Evolutionary conservation across 2,329 filamentous ascomycete genomes (phyloP).

Genomic region (Beauveria pseudobassiana): DNA sequence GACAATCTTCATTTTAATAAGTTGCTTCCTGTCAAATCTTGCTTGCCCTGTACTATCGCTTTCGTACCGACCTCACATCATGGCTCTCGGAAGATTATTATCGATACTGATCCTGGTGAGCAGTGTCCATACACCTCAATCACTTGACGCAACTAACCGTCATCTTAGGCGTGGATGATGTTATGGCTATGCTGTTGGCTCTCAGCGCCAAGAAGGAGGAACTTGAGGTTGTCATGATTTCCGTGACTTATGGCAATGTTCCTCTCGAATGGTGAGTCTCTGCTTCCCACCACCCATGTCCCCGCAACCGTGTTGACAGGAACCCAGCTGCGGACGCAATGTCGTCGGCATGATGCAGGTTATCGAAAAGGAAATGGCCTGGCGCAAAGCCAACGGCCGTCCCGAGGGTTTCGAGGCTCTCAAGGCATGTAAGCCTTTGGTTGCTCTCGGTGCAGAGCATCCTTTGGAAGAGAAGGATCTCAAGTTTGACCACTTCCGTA

Average conservation of each 20-base stretch:
- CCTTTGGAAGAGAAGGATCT: conserved; percentile 77
- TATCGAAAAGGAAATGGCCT: conserved; percentile 79
- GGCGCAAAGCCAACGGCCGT: conserved; percentile 64
- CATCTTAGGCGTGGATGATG: conserved; percentile 74
- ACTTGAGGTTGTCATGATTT: conserved; percentile 76
- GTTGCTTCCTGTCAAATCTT: neutral
- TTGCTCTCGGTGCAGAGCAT: conserved; percentile 81
- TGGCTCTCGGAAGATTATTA: conserved; percentile 73
- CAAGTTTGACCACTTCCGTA: conserved; percentile 82
- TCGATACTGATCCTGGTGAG: conserved; percentile 86
- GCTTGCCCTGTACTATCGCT: neutral
- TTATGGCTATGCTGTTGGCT: conserved; percentile 80
- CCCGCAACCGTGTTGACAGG: conserved; percentile 3
- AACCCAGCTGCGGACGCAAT: conserved; percentile 70
- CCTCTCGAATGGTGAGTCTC: conserved; percentile 64
- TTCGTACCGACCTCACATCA: conserved; percentile 23
- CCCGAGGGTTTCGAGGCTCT: conserved; percentile 66
- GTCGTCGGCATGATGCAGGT: conserved; percentile 86
- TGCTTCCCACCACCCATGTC: neutral
- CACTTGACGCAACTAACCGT: neutral
- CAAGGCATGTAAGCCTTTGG: conserved; percentile 65
- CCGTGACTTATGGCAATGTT: conserved; percentile 90
- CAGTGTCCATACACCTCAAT: neutral
- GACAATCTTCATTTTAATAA: neutral
- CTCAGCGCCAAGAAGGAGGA: conserved; percentile 76